These are phyloP conservation scores for Solanum pinnatisectum DNA, from an alignment of 257 asterid species.

Conservation along the genomic window DNA sequence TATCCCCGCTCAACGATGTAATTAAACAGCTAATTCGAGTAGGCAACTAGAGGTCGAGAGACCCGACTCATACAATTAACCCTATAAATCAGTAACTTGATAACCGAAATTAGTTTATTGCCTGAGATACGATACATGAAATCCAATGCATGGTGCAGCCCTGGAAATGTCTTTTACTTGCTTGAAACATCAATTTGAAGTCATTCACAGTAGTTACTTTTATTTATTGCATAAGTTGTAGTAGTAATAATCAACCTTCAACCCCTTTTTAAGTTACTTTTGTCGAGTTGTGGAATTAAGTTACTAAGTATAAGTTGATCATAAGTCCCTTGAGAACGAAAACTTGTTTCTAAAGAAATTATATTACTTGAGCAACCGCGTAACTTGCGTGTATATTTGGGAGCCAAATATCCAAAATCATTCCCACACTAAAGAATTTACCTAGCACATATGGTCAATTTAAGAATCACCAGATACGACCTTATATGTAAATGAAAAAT, in stretches of 20 bases:
- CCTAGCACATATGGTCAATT: no score
- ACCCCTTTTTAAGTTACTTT: neutral
- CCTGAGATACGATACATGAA: neutral
- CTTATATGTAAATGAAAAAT: no score
- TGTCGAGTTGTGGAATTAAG: neutral
- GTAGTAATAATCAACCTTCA: neutral
- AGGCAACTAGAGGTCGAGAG: neutral
- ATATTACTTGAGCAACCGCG: no score
- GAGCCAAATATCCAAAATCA: no score
- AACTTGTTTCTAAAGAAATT: no score
- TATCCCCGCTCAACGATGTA: neutral
- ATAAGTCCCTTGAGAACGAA: no score
- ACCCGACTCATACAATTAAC: neutral
- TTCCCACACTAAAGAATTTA: no score
- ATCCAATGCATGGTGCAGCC: neutral
- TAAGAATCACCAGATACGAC: no score
- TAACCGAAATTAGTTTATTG: neutral
- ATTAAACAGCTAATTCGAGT: neutral
- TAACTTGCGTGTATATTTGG: no score
- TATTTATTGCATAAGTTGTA: no score
- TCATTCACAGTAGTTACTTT: neutral
- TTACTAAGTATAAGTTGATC: neutral
- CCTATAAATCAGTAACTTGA: no score
- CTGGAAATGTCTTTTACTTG: neutral
- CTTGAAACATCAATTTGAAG: neutral